Evolutionary conservation across 2,329 filamentous ascomycete genomes (phyloP), one percentile per base, ranked within the genome.

Genomic region (Coniochaeta hoffmannii): DNA sequence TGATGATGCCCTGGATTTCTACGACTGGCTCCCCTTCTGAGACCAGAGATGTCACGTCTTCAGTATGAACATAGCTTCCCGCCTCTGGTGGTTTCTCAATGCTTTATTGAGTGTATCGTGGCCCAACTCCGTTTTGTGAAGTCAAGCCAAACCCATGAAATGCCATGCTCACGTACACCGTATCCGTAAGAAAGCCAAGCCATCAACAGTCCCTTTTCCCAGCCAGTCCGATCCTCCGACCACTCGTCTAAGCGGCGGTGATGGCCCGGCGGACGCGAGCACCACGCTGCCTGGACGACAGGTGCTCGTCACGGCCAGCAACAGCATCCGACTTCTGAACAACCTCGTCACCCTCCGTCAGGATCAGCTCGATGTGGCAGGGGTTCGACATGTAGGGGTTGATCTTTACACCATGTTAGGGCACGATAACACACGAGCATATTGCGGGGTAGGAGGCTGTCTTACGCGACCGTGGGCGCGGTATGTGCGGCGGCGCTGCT

Each of bases 381-480:
- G 94, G 94, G 87, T 96, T 96, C 68, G 92, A 97, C 95, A 99
- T 97, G 87, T 97, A 99, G 63, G 94, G 94, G 88, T 99, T 99
- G 83, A 99, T 99, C 92, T 97, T 60, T 41, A 54, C 6, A 31
- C 12, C 26, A 51, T 4, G 49, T 51, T 28, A 51, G 49, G 8
- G 19, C 8, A 41, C 8, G 36, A 41, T 22, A 8, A n/a, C 12
- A 41, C 12, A n/a, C 50, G 54, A 59, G 22, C 17, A 41, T 41
- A 44, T 30, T 28, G 56, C 19, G 53, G 44, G 55, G 35, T 52
- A 24, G 38, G 58, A n/a, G n/a, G n/a, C n/a, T 22, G 68, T 90
- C 92, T 71, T 95, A 97, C 93, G 83, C 94, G 91, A 87, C 94
- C 94, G 86, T 99, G 94, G 64, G 95, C 95, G 87, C 94, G 92